Evolutionary conservation across 2,329 filamentous ascomycete genomes (phyloP), one percentile per base, ranked within the genome.

Genomic region (Didymella pomorum): DNA sequence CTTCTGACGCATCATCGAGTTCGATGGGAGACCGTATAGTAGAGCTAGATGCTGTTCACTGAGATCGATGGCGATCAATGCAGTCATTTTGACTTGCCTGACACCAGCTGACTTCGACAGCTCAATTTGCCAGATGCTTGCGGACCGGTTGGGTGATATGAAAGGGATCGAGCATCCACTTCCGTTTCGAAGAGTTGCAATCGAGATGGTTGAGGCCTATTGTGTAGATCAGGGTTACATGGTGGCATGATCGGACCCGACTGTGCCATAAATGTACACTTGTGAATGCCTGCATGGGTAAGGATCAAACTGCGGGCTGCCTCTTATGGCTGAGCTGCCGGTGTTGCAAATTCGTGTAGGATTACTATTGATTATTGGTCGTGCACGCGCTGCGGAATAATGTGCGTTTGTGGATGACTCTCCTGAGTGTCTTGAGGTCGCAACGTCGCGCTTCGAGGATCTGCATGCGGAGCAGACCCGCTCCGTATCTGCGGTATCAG

Each of bases 401-500:
- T 12, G 26, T 44, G 28, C 18, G 18, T 6, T 26, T 28, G 29
- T 41, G 18, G 20, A 23, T 25, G 23, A 43, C 29, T 33, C 39
- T n/a, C 21, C 16, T 26, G 41, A 44, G 26, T 28, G 8, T 39
- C 26, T 26, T 42, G 18, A 41, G 50, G 45, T 58, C 39, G 43
- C 44, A 21, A 16, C 26, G 45, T 46, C 7, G 48, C 14, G 37
- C 35, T 35, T 10, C 20, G 11, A 44, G 18, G 45, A 54, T 46
- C 50, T 53, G 26, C 39, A 44, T 26, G 21, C 7, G 20, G 47
- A 53, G 31, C 25, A n/a, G 25, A 41, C 41, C 43, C 41, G 45
- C 42, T 50, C 31, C 8, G 52, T 56, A 60, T 60, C 57, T 48
- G 48, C 48, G 48, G 41, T 60, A 63, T 61, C 54, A 60, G 39